Conservation (phyloP, 495 filamentous ascomycete genomes). For the Cercophora sp. region DNA sequence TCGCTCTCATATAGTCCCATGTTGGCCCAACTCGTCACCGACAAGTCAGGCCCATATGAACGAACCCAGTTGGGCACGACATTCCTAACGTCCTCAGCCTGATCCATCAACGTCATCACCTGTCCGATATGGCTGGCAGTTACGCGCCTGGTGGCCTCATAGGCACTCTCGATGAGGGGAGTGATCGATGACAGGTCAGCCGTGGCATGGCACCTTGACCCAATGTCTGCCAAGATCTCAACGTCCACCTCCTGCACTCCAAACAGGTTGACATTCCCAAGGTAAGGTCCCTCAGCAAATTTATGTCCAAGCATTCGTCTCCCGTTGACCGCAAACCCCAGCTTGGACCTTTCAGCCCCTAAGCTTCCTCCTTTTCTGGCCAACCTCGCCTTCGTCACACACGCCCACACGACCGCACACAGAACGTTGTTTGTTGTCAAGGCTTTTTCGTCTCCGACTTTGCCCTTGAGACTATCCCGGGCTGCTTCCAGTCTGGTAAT, state of each 20-base stretch:
- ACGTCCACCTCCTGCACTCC: background rate
- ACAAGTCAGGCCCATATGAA: background rate
- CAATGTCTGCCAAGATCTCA: background rate
- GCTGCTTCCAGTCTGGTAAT: background rate
- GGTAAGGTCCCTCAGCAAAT: background rate
- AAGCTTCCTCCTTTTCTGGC: background rate
- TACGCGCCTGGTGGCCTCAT: background rate
- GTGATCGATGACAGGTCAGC: background rate
- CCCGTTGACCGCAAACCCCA: conserved; percentile 5
- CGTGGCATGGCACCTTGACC: background rate
- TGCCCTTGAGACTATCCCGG: background rate
- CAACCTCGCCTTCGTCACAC: background rate
- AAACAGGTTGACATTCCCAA: conserved; percentile 2
- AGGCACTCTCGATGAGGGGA: background rate
- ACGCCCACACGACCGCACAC: background rate
- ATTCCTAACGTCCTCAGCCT: background rate
- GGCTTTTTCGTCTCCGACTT: background rate
- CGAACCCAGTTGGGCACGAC: background rate
- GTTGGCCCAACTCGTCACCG: conserved; percentile 11
- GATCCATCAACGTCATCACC: background rate
- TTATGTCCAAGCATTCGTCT: background rate
- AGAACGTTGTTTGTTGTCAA: conserved; percentile 4
- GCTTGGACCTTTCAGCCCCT: background rate
- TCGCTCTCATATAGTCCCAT: conserved; percentile 3
- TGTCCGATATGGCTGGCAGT: conserved; percentile 1